Base-by-base conservation (phyloP, 805 yeast species). In the Teunomyces kruisii region DNA sequence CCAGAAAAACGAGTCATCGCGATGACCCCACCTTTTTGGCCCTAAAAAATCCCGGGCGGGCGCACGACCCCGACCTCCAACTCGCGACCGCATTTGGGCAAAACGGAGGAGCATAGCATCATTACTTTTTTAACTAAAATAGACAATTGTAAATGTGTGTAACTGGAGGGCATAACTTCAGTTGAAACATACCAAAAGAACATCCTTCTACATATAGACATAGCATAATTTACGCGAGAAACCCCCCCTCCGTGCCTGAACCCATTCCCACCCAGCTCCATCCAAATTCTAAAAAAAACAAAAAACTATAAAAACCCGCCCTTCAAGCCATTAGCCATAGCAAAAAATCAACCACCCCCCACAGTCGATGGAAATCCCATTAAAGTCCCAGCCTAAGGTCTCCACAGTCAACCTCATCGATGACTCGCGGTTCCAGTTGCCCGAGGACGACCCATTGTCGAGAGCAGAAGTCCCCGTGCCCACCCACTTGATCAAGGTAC, bases 331-430 rank as follows among this genome's bases (percentile, higher is more conserved):
- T n/a, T 22, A 32, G n/a, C 13, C 22, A 17, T 9, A 32, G 17
- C 22, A 15, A 32, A 16, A 32, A 30, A n/a, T n/a, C n/a, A n/a
- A n/a, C n/a, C 17, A 16, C 31, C 19, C 24, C 10, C 13, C 38
- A 6, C 15, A 26, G 24, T 33, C 45, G 24, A 67, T 69, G 74
- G 74, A 68, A 32, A 68, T 70, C 43, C 74, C 74, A 6, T 56
- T 70, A 32, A 69, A 69, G 51, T 64, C 74, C 32, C 59, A 62
- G 42, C 71, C 74, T 6, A 62, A 67, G 53, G 74, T 69, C 13
- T 67, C 74, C 4, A 58, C 62, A 29, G 63, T 64, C n/a, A 59
- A 59, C 36, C 57, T 59, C 43, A 36, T 62, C 30, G 62, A 56
- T 27, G 65, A 61, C 32, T 43, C 40, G 26, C 37, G 24, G 37